Evolutionary conservation across 1,284 basidiomycete genomes (phyloP), one percentile per base, ranked within the genome.

Genomic region (Rhizopogon parksii): DNA sequence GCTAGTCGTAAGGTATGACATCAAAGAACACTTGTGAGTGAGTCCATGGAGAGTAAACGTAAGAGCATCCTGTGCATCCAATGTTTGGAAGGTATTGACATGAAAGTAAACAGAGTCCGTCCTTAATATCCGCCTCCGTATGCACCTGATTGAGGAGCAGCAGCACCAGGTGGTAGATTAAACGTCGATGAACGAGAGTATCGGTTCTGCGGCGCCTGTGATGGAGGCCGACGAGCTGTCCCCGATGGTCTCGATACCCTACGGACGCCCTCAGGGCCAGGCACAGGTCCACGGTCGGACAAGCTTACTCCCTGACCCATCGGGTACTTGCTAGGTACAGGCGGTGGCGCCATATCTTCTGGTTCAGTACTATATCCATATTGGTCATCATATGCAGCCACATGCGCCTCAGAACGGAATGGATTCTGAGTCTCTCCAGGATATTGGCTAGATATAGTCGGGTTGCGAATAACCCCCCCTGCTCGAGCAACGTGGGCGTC

Each of bases 261-360:
- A 36, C 88, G 77, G 14, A 89, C 88, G 36, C 82, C 85, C 4
- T 88, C 83, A 5, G 83, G 80, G 27, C 79, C 79, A 42, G 86
- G 82, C 2, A 92, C 87, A 43, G 88, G 88, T 12, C 91, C 91
- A 57, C 78, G 74, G 60, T 94, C 91, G 45, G 79, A 79, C 52
- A 94, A 67, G 47, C 82, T 83, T 32, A 94, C 75, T 30, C 91
- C 90, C 15, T 85, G 75, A 9, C 64, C 69, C 58, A 60, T 64
- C 47, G 62, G 61, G 49, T 59, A 55, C 32, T 45, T 45, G 42
- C 32, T 56, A 46, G 60, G 55, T 40, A 61, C 53, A 50, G 55
- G 65, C 50, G 60, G 64, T 48, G 61, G 63, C 49, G 61, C 52
- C 24, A 67, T 62, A 40, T 74, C 70, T 36, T 74, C 74, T 6